A percentile compares a stretch with the other conserved stretches of the same genome.
These are phyloP conservation scores for Begonia loranthoides DNA, from an alignment of 306 rosid genomes.

Conservation along the genomic window DNA sequence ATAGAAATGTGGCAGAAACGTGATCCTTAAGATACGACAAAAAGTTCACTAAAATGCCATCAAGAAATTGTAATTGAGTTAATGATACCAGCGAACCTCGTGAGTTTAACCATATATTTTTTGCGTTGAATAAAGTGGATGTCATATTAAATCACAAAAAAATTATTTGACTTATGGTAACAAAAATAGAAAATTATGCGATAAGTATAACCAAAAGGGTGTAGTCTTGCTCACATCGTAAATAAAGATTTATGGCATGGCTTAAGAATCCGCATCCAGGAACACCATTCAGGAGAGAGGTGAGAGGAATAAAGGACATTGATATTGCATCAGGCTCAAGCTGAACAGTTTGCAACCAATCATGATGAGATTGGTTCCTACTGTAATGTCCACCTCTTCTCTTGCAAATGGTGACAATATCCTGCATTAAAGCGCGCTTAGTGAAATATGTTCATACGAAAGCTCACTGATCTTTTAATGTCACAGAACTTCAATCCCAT, in stretches of 20 bases:
- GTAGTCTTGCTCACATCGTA: constrained; percentile 68
- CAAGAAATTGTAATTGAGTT: too few species aligned
- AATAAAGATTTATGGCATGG: constrained; percentile 93
- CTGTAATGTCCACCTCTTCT: constrained; percentile 83
- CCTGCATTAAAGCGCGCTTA: constrained; percentile 26
- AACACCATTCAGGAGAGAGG: constrained; percentile 86
- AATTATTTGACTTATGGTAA: too few species aligned
- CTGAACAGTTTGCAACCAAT: constrained; percentile 87
- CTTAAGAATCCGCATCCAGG: constrained; percentile 97
- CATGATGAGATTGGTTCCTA: constrained; percentile 45
- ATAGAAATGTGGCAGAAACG: too few species aligned
- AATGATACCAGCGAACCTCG: too few species aligned
- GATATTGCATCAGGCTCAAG: constrained; percentile 83
- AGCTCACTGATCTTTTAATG: neutral
- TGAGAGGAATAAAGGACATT: constrained; percentile 89
- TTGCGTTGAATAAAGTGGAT: too few species aligned
- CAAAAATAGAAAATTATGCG: too few species aligned
- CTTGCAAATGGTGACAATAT: constrained; percentile 52
- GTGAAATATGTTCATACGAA: neutral
- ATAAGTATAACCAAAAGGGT: neutral
- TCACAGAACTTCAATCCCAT: constrained; percentile 2
- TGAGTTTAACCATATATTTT: too few species aligned
- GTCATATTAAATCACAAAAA: too few species aligned
- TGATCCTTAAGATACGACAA: too few species aligned
- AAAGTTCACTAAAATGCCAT: too few species aligned